Percentiles rank a stretch among this genome's conserved stretches.
Evolutionary conservation across 768 basidiomycete genomes (phyloP).

Genomic region (Boletus fagicola): DNA sequence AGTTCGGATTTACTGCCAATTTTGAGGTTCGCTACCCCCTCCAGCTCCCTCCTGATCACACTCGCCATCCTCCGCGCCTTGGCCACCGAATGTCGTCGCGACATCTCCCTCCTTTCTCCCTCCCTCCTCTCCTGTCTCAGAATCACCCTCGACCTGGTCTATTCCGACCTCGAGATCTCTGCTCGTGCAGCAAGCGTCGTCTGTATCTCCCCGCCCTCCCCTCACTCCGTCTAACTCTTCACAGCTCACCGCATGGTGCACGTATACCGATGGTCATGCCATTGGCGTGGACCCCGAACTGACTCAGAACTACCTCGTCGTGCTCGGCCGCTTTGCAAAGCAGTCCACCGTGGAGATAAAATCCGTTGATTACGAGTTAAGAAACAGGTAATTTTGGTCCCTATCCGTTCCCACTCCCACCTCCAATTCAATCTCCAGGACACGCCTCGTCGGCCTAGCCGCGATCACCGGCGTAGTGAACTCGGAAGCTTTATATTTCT

Average conservation of each 20-base stretch:
- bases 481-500: slow-evolving; percentile 80
- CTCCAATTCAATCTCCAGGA: slow-evolving; percentile 42
- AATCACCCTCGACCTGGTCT: slow-evolving; percentile 49
- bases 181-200: slow-evolving; percentile 81
- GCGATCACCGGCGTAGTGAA: slow-evolving; percentile 77
- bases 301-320: slow-evolving; percentile 67
- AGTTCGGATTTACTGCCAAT: no score
- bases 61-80: slow-evolving; percentile 79
- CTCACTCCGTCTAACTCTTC: background rate
- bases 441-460: slow-evolving; percentile 82
- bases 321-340: slow-evolving; percentile 61
- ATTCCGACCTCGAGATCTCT: slow-evolving; percentile 69
- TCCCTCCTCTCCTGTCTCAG: slow-evolving; percentile 67
- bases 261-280: slow-evolving; percentile 83
- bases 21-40: no score
- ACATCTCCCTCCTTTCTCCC: slow-evolving; percentile 72
- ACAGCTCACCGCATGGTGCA: slow-evolving; percentile 89
- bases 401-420: background rate
- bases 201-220: slow-evolving; percentile 30
- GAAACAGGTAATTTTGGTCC: slow-evolving; percentile 59
- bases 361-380: slow-evolving; percentile 61
- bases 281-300: slow-evolving; percentile 74
- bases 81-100: slow-evolving; percentile 82
- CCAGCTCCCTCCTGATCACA: slow-evolving; percentile 76
- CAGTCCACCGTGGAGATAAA: slow-evolving; percentile 52